Conservation (phyloP, 129 eudicot genomes). For the Escallonia rubra region DNA sequence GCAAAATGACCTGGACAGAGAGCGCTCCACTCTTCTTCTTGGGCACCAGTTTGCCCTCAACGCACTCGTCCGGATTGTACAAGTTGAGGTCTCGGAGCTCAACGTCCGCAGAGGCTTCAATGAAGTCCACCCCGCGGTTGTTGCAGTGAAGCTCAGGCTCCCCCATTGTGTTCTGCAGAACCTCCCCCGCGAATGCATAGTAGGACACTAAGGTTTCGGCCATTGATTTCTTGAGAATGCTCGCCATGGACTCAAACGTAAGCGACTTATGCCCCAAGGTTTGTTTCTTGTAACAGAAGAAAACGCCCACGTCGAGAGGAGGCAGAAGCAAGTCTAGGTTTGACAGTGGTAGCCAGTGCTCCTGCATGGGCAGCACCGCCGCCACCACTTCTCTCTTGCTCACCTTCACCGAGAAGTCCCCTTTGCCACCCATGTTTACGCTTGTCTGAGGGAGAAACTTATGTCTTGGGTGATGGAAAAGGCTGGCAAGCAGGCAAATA, state of each 20-base stretch:
- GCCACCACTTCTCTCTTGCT: slow-evolving; percentile 35
- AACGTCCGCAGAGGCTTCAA: slow-evolving; percentile 42
- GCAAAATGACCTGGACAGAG: slow-evolving; percentile 44
- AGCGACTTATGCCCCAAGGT: too few relatives aligned
- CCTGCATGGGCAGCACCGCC: slow-evolving; percentile 48
- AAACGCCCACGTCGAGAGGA: slow-evolving; percentile 46
- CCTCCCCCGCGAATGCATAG: slow-evolving; percentile 67
- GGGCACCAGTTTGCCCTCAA: slow-evolving; percentile 57
- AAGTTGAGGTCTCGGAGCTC: slow-evolving; percentile 48
- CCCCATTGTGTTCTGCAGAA: slow-evolving; percentile 38
- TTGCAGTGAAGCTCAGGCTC: slow-evolving; percentile 72
- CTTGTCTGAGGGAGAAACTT: too few relatives aligned
- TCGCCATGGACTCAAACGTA: slow-evolving; percentile 7
- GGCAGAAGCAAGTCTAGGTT: slow-evolving; percentile 75
- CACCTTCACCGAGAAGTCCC: slow-evolving; percentile 18
- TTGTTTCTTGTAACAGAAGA: slow-evolving; percentile 50
- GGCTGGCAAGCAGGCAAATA: too few relatives aligned
- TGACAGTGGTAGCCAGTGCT: slow-evolving; percentile 59
- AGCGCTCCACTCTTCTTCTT: slow-evolving; percentile 40
- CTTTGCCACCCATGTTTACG: neutral
- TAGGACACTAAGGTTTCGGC: slow-evolving; percentile 37
- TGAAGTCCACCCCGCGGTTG: slow-evolving; percentile 68
- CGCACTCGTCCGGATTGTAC: slow-evolving; percentile 37
- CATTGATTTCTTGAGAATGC: slow-evolving; percentile 44
- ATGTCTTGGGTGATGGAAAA: too few relatives aligned